phyloP scores from a whole-genome alignment of 345 rosid species.

The Citropsis articulata region DNA sequence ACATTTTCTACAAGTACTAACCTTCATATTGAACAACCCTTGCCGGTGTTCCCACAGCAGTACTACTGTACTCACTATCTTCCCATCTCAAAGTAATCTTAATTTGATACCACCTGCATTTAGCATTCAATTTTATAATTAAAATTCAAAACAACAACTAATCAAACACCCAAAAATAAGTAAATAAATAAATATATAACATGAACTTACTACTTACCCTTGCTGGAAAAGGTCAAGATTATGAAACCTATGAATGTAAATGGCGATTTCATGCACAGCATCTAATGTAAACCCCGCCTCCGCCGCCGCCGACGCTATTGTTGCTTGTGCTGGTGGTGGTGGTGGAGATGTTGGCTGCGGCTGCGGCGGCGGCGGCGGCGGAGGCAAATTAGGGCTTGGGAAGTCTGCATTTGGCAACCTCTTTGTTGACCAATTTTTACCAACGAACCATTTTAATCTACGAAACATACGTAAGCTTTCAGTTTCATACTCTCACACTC shows the following conservation, averaged over 20 bases:
- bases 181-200: background rate
- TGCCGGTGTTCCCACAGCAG: conserved; percentile 30
- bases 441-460: conserved; percentile 16
- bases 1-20: background rate
- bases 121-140: background rate
- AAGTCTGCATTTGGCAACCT: conserved; percentile 10
- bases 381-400: conserved; percentile 1
- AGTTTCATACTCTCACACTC: conserved; percentile 1
- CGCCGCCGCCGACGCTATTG: no score
- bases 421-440: conserved; percentile 18
- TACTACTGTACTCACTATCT: conserved; percentile 19
- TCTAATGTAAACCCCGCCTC: conserved; percentile 9
- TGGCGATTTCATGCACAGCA: conserved; percentile 36
- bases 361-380: background rate
- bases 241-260: conserved; percentile 47
- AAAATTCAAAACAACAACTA: background rate
- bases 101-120: conserved; percentile 40
- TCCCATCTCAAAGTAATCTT: conserved; percentile 47
- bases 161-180: background rate
- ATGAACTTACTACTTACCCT: conserved; percentile 24
- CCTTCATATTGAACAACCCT: conserved; percentile 53
- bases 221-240: conserved; percentile 51
- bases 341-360: background rate
- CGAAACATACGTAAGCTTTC: conserved; percentile 18
- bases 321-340: background rate